These are phyloP conservation scores for Pseudofabraea citricarpa DNA, from an alignment of 2,329 filamentous ascomycete species.

Conservation along the genomic window DNA sequence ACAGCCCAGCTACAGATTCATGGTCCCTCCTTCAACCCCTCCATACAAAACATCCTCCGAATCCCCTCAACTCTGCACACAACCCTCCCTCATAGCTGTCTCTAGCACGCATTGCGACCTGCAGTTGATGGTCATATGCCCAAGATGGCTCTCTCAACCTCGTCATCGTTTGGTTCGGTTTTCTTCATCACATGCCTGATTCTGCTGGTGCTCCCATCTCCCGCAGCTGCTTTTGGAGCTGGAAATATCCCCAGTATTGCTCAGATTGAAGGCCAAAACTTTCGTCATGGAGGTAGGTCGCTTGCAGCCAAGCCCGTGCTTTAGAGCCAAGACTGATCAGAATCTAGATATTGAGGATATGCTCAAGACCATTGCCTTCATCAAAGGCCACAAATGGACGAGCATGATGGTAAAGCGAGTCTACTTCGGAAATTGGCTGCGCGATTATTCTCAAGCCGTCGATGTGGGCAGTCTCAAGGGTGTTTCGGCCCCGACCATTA, in stretches of 20 bases:
- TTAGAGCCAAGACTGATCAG: not conserved
- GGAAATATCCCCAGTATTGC: slow-evolving; percentile 67
- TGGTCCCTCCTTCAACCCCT: no score
- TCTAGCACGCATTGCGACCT: no score
- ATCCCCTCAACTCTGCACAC: no score
- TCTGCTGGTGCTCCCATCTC: slow-evolving; percentile 51
- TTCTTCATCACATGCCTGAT: slow-evolving; percentile 48
- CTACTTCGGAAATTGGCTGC: slow-evolving; percentile 84
- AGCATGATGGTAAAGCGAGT: slow-evolving; percentile 71
- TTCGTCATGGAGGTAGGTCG: slow-evolving; percentile 57
- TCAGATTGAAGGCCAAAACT: slow-evolving; percentile 57
- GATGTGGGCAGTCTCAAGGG: slow-evolving; percentile 77
- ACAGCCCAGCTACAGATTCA: no score
- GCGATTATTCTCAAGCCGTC: slow-evolving; percentile 80
- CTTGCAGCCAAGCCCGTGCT: not conserved
- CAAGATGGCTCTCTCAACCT: slow-evolving; percentile 16
- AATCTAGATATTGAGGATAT: slow-evolving; percentile 70
- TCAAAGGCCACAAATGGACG: slow-evolving; percentile 81
- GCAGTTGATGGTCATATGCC: no score
- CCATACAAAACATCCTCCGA: no score
- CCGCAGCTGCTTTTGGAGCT: slow-evolving; percentile 59
- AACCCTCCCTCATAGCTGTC: no score
- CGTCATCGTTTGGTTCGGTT: slow-evolving; percentile 18
- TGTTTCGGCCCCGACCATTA: slow-evolving; percentile 72
- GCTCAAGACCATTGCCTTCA: slow-evolving; percentile 70